phyloP scores from a whole-genome alignment of 176 grass and related monocot genomes.

The Musa beccarii region DNA sequence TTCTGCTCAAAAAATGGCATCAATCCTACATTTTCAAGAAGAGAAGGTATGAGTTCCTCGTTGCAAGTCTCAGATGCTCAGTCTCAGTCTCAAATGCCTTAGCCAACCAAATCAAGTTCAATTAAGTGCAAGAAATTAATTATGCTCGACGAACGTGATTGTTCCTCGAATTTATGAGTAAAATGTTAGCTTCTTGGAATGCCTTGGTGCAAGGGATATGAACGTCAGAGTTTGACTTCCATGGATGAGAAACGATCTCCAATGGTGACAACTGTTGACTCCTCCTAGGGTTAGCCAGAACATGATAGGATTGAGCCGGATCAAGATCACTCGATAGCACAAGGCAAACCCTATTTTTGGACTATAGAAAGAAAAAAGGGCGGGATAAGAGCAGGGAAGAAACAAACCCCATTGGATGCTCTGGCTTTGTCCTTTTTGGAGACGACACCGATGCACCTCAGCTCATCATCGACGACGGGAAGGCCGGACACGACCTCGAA shows the following conservation, averaged over 20 bases:
- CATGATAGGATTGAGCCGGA: neutral
- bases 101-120: neutral
- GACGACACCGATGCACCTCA: constrained; percentile 58
- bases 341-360: neutral
- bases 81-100: neutral
- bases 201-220: neutral
- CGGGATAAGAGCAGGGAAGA: neutral
- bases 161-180: neutral
- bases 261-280: neutral
- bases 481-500: constrained; percentile 49
- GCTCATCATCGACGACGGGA: constrained; percentile 40
- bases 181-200: neutral
- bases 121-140: too few relatives aligned
- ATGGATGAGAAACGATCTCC: neutral
- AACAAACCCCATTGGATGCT: constrained; percentile 48
- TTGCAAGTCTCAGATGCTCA: neutral
- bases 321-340: neutral
- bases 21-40: neutral
- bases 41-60: neutral
- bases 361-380: neutral
- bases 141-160: neutral
- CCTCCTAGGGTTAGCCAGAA: neutral
- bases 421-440: constrained; percentile 57
- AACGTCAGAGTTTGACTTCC: neutral
- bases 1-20: too few relatives aligned